Percentiles rank a stretch among this genome's conserved stretches.
phyloP scores from a whole-genome alignment of 495 filamentous ascomycete genomes.

The Lasiosphaeris hirsuta region DNA sequence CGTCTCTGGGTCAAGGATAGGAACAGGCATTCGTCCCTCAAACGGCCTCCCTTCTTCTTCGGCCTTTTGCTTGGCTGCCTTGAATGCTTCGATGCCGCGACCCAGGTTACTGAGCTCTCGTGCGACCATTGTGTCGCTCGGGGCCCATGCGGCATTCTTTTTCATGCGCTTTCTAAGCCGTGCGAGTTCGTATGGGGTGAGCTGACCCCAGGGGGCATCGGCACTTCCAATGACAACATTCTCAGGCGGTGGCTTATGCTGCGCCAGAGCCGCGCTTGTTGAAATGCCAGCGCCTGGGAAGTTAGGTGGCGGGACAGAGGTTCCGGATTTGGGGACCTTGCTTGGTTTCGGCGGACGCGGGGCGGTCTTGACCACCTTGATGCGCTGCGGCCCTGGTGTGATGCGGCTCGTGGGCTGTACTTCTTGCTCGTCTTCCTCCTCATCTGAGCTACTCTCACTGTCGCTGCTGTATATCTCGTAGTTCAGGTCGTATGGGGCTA shows the following conservation, averaged over 20 bases:
- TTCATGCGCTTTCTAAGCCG: slow-evolving; percentile 94
- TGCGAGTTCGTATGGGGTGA: slow-evolving; percentile 90
- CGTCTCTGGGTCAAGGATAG: slow-evolving; percentile 45
- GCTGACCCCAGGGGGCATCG: slow-evolving; percentile 82
- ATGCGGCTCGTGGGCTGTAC: slow-evolving; percentile 28
- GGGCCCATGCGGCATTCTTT: slow-evolving; percentile 95
- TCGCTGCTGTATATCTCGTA: slow-evolving; percentile 48
- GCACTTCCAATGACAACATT: slow-evolving; percentile 71
- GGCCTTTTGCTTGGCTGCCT: slow-evolving; percentile 62
- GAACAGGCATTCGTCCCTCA: slow-evolving; percentile 40
- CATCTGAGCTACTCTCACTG: slow-evolving; percentile 37
- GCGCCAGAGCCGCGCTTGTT: slow-evolving; percentile 75
- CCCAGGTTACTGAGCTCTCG: slow-evolving; percentile 75
- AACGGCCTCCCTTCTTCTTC: slow-evolving; percentile 67
- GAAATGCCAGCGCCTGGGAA: slow-evolving; percentile 59
- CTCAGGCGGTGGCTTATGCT: slow-evolving; percentile 72
- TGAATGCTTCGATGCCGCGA: slow-evolving; percentile 74
- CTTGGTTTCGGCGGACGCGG: slow-evolving; percentile 35
- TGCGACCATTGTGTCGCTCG: slow-evolving; percentile 94
- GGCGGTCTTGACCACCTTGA: slow-evolving; percentile 36
- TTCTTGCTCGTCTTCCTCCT: slow-evolving; percentile 32
- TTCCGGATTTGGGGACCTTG: slow-evolving; percentile 33
- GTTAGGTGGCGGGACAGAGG: slow-evolving; percentile 51
- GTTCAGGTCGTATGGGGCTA: slow-evolving; percentile 55
- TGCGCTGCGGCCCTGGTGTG: slow-evolving; percentile 36